Evolutionary conservation across 345 rosid species (phyloP), one percentile per base, ranked within the genome.

Genomic region (Populus davidiana): DNA sequence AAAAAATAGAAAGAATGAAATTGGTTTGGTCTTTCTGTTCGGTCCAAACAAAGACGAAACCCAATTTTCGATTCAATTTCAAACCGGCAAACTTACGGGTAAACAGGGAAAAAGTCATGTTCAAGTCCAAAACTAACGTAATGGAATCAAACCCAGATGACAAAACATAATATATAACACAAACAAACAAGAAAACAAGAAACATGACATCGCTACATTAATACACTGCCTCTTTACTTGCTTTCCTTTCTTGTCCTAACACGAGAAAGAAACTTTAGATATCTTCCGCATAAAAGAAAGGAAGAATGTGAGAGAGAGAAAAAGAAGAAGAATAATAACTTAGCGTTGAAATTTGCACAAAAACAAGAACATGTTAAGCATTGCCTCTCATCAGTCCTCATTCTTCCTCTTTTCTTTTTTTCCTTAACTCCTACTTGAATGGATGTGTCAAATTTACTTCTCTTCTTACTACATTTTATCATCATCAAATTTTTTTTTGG

Each of bases 11-110:
- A 61, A 61, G 9, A 27, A 71, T 33, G 39, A 31, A 41, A 44
- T 71, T 78, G 71, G 27, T 69, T 35, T 52, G 20, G 77, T 38
- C 61, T 72, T 78, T 69, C 63, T 63, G 36, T 64, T 38, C 79
- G 75, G 78, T 68, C 74, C 77, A 82, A 77, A 71, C 76, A 44
- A 67, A 56, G 71, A 78, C 54, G 79, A 80, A 80, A 67, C 72
- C 72, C 59, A 67, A 71, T 69, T 77, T 71, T 14, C 20, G 69
- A 35, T 41, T 33, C 78, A 72, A 66, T 64, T 76, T 79, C 70
- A 79, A 85, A 75, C 77, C 54, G 70, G 84, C 77, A 81, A 81
- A 23, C 7, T 18, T 67, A 56, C 83, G 25, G 84, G 73, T 72
- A 67, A 81, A 72, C 74, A n/a, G 80, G 84, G 49, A 76, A 76